A percentile compares a stretch with the other conserved stretches of the same genome.
phyloP scores from a whole-genome alignment of 306 rosid genomes.

The Morella rubra region DNA sequence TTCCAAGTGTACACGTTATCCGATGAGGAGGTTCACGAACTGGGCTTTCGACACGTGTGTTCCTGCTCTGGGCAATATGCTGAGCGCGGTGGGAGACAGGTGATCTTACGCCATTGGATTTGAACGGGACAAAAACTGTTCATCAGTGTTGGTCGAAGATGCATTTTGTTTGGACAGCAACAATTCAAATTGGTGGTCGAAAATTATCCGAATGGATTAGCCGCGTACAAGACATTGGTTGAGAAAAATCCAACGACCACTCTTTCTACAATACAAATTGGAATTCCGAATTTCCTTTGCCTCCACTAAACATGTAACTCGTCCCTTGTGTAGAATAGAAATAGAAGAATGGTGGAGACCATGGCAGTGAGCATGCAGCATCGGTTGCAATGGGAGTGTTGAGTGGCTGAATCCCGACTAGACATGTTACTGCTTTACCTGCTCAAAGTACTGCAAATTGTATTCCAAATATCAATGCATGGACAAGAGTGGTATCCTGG shows the following conservation, averaged over 20 bases:
- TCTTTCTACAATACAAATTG: neutral
- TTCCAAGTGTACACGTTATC: conserved; percentile 37
- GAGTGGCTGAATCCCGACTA: neutral
- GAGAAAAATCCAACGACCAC: neutral
- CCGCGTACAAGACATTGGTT: neutral
- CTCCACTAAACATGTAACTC: neutral
- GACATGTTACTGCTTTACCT: neutral
- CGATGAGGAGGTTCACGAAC: conserved; percentile 30
- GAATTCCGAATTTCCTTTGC: neutral
- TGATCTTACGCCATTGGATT: conserved; percentile 5
- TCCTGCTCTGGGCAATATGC: conserved; percentile 4
- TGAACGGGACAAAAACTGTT: neutral
- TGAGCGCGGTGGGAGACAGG: neutral
- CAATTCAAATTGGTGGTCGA: neutral
- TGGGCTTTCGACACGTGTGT: conserved; percentile 37
- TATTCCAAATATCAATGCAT: neutral
- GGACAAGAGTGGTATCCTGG: neutral
- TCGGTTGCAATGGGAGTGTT: neutral
- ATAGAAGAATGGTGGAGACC: neutral
- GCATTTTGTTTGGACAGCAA: conserved; percentile 20
- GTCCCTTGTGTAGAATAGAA: neutral
- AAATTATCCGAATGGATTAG: neutral
- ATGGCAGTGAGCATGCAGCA: neutral
- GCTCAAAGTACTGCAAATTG: neutral
- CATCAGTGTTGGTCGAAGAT: neutral